Percentiles rank a stretch among this genome's conserved stretches.
Evolutionary conservation across 371 early-diverging fungal genomes (phyloP).

Genomic region (Circinella minor): DNA sequence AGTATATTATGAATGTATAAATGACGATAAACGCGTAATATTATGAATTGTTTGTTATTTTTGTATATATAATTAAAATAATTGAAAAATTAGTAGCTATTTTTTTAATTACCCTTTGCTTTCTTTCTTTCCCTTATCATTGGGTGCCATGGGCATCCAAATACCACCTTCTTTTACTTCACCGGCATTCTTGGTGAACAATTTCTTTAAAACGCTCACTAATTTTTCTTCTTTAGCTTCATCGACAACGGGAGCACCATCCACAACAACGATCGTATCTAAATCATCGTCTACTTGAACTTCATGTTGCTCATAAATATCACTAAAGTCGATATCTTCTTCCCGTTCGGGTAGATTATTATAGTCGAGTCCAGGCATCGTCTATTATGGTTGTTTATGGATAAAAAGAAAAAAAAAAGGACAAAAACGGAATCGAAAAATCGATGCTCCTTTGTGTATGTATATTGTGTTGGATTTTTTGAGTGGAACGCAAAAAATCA

Average conservation of each 20-base stretch:
- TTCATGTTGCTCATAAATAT: constrained; percentile 82
- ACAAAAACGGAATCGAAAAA: too few relatives aligned
- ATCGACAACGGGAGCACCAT: constrained; percentile 91
- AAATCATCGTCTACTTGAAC: constrained; percentile 72
- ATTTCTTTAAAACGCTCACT: constrained; percentile 75
- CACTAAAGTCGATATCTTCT: constrained; percentile 88
- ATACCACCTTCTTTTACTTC: constrained; percentile 83
- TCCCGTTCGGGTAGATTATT: constrained; percentile 65
- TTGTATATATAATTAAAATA: constrained; percentile 71
- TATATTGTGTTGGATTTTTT: too few relatives aligned
- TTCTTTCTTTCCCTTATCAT: constrained; percentile 68
- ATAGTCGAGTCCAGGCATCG: constrained; percentile 53
- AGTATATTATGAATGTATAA: too few relatives aligned
- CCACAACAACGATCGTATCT: constrained; percentile 90
- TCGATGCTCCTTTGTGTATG: too few relatives aligned
- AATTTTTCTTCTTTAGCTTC: constrained; percentile 87
- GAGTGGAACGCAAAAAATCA: too few relatives aligned
- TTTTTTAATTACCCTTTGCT: constrained; percentile 75
- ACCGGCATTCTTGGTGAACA: constrained; percentile 79
- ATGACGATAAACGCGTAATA: too few relatives aligned
- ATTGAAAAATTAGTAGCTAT: constrained; percentile 83
- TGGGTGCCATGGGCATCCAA: constrained; percentile 86
- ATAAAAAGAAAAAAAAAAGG: too few relatives aligned
- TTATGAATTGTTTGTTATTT: too few relatives aligned
- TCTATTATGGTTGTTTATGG: background rate